Percentiles rank a stretch among this genome's conserved stretches.
Conservation (phyloP, 495 filamentous ascomycete species). For the Trichocladium antarcticum region DNA sequence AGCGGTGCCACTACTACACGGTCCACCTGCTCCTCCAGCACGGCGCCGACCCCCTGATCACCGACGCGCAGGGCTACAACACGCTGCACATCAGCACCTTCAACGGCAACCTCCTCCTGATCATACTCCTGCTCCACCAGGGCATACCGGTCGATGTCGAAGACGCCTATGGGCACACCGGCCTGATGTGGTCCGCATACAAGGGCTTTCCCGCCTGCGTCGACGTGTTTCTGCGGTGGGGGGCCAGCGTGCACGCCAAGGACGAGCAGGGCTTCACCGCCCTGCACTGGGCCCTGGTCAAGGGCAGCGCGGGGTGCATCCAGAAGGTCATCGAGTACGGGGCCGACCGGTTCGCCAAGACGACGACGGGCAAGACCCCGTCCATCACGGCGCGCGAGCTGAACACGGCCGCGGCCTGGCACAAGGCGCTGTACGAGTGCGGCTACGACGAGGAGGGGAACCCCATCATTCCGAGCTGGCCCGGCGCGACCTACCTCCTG, state of each 20-base stretch:
- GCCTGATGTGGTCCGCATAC: constrained; percentile 97
- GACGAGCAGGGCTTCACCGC: constrained; percentile 90
- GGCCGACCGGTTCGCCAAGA: constrained; percentile 79
- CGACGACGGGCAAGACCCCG: constrained; percentile 77
- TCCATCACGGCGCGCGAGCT: constrained; percentile 77
- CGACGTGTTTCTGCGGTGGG: constrained; percentile 89
- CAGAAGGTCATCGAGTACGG: constrained; percentile 91
- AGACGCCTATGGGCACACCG: constrained; percentile 82
- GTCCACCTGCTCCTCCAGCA: constrained; percentile 65
- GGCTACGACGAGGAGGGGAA: constrained; percentile 75
- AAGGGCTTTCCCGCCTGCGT: constrained; percentile 88
- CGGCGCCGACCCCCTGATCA: constrained; percentile 80
- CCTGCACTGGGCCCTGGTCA: constrained; percentile 92
- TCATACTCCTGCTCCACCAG: constrained; percentile 78
- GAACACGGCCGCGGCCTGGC: constrained; percentile 73
- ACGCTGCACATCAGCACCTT: constrained; percentile 93
- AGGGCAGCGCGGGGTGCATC: constrained; percentile 74
- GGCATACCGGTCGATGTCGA: constrained; percentile 84
- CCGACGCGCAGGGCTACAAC: constrained; percentile 91
- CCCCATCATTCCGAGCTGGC: constrained; percentile 49
- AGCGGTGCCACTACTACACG: constrained; percentile 80
- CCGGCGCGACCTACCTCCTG: constrained; percentile 44
- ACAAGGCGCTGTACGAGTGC: constrained; percentile 68
- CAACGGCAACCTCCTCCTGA: constrained; percentile 87
- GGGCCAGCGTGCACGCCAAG: constrained; percentile 77